These are phyloP conservation scores for Tricladium varicosporioides DNA, from an alignment of 2,329 filamentous ascomycete genomes.

Conservation along the genomic window DNA sequence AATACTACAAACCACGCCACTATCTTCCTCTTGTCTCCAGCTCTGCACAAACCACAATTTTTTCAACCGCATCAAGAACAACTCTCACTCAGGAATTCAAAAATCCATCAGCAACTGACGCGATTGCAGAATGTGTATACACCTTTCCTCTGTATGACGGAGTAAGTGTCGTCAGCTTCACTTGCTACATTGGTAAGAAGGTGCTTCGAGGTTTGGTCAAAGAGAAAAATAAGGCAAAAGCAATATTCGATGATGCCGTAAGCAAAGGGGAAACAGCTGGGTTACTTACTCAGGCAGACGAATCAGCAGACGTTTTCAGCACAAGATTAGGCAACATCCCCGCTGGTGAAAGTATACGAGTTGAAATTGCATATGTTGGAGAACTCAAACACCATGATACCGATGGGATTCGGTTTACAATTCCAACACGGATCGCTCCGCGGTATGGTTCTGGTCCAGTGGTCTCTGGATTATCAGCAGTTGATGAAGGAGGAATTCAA, in stretches of 20 bases:
- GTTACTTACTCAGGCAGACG: conserved; percentile 59
- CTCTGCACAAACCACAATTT: conserved; percentile 58
- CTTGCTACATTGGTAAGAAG: conserved; percentile 59
- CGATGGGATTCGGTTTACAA: conserved; percentile 66
- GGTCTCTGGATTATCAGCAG: neutral
- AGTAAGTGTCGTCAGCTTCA: conserved; percentile 66
- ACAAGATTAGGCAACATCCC: conserved; percentile 68
- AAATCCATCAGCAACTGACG: conserved; percentile 48
- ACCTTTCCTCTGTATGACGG: conserved; percentile 72
- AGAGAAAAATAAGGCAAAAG: conserved; percentile 59
- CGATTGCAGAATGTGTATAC: conserved; percentile 58
- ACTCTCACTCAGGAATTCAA: conserved; percentile 56
- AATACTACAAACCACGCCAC: conserved; percentile 9
- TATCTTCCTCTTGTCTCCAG: conserved; percentile 60
- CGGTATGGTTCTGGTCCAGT: conserved; percentile 54
- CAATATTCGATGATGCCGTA: conserved; percentile 58
- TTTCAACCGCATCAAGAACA: conserved; percentile 49
- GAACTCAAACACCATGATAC: conserved; percentile 71
- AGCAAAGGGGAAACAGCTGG: conserved; percentile 59
- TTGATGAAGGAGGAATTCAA: conserved; percentile 19
- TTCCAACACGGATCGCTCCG: conserved; percentile 66
- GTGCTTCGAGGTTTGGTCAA: conserved; percentile 65
- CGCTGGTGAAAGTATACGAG: conserved; percentile 50
- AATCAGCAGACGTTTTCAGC: conserved; percentile 64
- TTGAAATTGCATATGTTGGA: conserved; percentile 65